Base-by-base conservation (phyloP, 345 rosid species). In the Luvunga scandens region DNA sequence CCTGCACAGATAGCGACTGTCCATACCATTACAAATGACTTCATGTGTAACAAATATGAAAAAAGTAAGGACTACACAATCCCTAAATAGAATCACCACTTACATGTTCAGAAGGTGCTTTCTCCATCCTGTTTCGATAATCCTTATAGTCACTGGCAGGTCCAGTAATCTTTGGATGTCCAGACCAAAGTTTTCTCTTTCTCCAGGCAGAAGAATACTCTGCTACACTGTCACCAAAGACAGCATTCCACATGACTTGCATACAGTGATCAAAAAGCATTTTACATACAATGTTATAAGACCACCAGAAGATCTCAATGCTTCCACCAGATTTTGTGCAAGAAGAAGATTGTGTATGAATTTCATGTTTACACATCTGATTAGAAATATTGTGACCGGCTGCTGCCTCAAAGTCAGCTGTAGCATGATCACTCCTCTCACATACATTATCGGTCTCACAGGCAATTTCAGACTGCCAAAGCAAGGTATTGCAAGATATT, bases 191-290 rank as follows among this genome's bases (percentile, higher is more conserved):
- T 84, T 84, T 92, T 65, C 77, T 79, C 77, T 82, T 89, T 79
- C 97, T 86, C 99, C 99, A 96, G 71, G 84, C 74, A 77, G 83
- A 80, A 45, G 83, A 68, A 85, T 81, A 88, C 48, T 89, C 86
- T 39, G 80, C 87, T 75, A 94, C 75, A 68, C 78, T 76, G 78
- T 94, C 98, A 83, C 90, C 86, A 89, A 91, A 92, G 75, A 90
- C 91, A 82, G 93, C 93, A 83, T 96, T 94, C 98, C 98, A 96
- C 82, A 86, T 80, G 72, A 90, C 91, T 87, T 88, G 92, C 95
- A 89, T 90, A 88, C 91, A 90, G 83, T 82, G 75, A 78, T 87
- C 85, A 79, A 85, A 79, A 84, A 96, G 92, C 83, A 85, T 76
- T 88, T 85, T 81, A 85, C 89, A 85, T 42, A 94, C 85, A 86